Conservation (phyloP, 2,329 filamentous ascomycete genomes). For the Exophiala phaeomuriformis region DNA sequence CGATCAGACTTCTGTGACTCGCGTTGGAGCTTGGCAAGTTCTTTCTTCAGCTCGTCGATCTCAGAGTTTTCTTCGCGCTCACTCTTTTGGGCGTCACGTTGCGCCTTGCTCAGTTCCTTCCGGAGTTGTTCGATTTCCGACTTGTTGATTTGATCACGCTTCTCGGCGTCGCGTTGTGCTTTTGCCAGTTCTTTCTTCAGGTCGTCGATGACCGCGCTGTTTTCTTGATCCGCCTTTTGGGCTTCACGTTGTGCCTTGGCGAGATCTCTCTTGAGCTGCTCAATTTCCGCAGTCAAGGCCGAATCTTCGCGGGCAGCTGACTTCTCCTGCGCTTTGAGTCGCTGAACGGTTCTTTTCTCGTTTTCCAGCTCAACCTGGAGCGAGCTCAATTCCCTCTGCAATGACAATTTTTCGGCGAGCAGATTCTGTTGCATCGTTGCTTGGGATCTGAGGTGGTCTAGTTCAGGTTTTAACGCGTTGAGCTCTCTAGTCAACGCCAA, state of each 20-base stretch:
- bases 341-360: slow-evolving; percentile 63
- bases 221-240: slow-evolving; percentile 43
- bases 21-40: slow-evolving; percentile 46
- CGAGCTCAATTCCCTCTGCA: slow-evolving; percentile 70
- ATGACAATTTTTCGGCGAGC: slow-evolving; percentile 68
- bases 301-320: slow-evolving; percentile 43
- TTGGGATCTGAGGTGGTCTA: slow-evolving; percentile 56
- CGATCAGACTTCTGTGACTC: slow-evolving; percentile 44
- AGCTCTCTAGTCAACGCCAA: slow-evolving; percentile 55
- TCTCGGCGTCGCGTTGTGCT: slow-evolving; percentile 45
- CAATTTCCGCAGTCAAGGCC: slow-evolving; percentile 34
- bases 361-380: slow-evolving; percentile 76
- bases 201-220: slow-evolving; percentile 42
- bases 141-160: slow-evolving; percentile 42
- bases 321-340: slow-evolving; percentile 45
- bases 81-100: slow-evolving; percentile 40
- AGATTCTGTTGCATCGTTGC: slow-evolving; percentile 57
- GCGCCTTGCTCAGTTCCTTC: slow-evolving; percentile 47
- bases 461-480: slow-evolving; percentile 51
- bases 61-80: slow-evolving; percentile 43
- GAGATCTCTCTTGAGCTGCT: slow-evolving; percentile 46
- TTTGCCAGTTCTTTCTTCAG: slow-evolving; percentile 45
- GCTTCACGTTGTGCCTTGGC: slow-evolving; percentile 47
- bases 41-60: slow-evolving; percentile 43
- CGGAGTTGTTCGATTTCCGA: slow-evolving; percentile 42